A percentile compares a stretch with the other conserved stretches of the same genome.
Conservation (phyloP, 2,329 filamentous ascomycete species). For the Fusarium gaditjirri region DNA sequence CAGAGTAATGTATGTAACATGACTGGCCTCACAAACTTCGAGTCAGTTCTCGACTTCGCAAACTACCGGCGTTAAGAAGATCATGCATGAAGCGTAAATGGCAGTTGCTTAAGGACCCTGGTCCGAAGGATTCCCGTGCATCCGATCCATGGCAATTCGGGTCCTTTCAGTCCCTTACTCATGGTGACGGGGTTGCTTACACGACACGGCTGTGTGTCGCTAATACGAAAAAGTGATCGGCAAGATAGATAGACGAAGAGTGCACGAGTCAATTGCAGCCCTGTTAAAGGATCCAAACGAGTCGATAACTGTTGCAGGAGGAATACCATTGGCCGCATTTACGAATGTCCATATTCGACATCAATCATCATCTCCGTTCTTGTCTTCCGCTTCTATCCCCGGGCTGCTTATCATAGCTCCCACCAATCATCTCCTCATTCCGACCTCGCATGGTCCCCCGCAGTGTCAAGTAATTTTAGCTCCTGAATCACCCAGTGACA, state of each 20-base stretch:
- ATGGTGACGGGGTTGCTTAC: not conserved
- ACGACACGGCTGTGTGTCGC: not conserved
- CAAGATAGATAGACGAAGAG: slow-evolving; percentile 2
- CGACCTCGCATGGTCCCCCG: slow-evolving; percentile 9
- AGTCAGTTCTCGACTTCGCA: not conserved
- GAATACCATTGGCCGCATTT: not conserved
- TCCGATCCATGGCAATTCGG: not conserved
- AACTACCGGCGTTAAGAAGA: not conserved
- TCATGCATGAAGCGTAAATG: not conserved
- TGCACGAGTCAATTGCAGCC: not conserved
- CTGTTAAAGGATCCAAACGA: not conserved
- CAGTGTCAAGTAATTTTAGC: slow-evolving; percentile 6
- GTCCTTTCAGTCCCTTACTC: not conserved
- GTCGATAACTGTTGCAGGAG: not conserved
- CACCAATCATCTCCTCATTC: slow-evolving; percentile 11
- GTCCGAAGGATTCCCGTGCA: not conserved
- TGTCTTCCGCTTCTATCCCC: not conserved
- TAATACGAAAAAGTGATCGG: not conserved
- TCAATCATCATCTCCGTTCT: not conserved
- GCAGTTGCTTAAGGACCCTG: not conserved
- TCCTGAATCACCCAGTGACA: not conserved
- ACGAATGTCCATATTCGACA: not conserved
- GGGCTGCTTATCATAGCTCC: not conserved
- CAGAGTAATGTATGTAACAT: not conserved
- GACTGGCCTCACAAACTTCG: not conserved